Evolutionary conservation across 306 rosid genomes (phyloP).

Genomic region (Boehmeria nivea): DNA sequence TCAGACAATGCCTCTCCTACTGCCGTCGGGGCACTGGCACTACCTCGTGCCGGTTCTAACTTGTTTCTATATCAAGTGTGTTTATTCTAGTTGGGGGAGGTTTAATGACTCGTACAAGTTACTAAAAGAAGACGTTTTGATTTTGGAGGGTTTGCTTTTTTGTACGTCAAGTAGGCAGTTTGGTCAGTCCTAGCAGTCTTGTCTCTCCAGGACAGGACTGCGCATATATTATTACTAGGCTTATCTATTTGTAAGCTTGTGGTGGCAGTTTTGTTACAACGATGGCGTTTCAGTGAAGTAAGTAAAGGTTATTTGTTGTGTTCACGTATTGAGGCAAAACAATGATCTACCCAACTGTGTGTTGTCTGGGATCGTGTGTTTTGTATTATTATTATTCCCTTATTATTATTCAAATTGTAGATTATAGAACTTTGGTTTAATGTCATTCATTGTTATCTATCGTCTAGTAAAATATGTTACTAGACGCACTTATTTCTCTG

Average conservation of each 20-base stretch:
- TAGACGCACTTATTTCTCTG: too few species aligned
- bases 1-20: conserved; percentile 51
- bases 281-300: too few species aligned
- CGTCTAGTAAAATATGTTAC: too few species aligned
- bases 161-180: conserved; percentile 33
- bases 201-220: conserved; percentile 35
- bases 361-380: conserved; percentile 33
- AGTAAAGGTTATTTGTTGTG: too few species aligned
- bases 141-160: conserved; percentile 40
- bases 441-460: too few species aligned
- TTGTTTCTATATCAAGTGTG: conserved; percentile 76
- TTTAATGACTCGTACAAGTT: conserved; percentile 31
- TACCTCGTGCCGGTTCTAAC: conserved; percentile 47
- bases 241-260: conserved; percentile 26
- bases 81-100: conserved; percentile 44
- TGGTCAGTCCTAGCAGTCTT: too few species aligned
- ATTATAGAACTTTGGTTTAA: conserved; percentile 25
- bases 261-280: conserved; percentile 42
- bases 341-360: too few species aligned
- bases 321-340: too few species aligned
- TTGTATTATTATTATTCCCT: conserved; percentile 16
- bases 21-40: conserved; percentile 80
- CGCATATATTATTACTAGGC: conserved; percentile 13
- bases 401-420: conserved; percentile 22
- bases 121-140: conserved; percentile 35